Base-by-base conservation (phyloP, 306 rosid species). In the Glycine soja region DNA sequence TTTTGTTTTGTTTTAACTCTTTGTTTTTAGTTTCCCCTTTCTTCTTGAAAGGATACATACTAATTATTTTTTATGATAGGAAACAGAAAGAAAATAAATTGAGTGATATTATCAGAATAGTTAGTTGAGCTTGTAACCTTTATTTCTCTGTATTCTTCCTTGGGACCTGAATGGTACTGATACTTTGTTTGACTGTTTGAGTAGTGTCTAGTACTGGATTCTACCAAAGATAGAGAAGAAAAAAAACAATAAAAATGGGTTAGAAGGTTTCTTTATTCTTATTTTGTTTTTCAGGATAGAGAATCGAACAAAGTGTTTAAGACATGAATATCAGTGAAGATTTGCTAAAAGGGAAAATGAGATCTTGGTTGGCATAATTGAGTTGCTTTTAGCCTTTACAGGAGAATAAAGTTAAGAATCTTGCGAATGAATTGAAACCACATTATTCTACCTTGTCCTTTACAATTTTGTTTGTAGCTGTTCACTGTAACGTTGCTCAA, bases 381-480 rank as follows among this genome's bases (percentile, higher is more conserved):
- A 76, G 42, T 58, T 82, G 81, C 84, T 77, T 87, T 88, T 57
- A 62, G 77, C 75, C 80, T 75, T 75, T 83, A 52, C 32, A 54
- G 83, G 42, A 43, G 83, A 82, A 89, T 75, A 83, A 81, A 82
- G 87, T 51, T 66, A 72, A 81, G 81, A 80, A 87, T 85, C 86
- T 43, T 58, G 13, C 14, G 19, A 65, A 77, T 79, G 77, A 72
- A 66, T 70, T 79, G 75, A 72, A 66, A 83, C 78, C 82, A 24
- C 50, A 79, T 65, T 74, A 71, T 89, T 78, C 59, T 85, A 54
- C 47, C 19, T 56, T 48, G 45, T 70, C 65, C 69, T 61, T 74
- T 65, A 7, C 75, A 67, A 77, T 48, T 61, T 77, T 86, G 73
- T 83, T 72, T 70, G 51, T 85, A 14, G 59, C 74, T 79, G 54